Base-by-base conservation (phyloP, 2,329 filamentous ascomycete genomes). In the Lasiodiplodia hormozganensis region DNA sequence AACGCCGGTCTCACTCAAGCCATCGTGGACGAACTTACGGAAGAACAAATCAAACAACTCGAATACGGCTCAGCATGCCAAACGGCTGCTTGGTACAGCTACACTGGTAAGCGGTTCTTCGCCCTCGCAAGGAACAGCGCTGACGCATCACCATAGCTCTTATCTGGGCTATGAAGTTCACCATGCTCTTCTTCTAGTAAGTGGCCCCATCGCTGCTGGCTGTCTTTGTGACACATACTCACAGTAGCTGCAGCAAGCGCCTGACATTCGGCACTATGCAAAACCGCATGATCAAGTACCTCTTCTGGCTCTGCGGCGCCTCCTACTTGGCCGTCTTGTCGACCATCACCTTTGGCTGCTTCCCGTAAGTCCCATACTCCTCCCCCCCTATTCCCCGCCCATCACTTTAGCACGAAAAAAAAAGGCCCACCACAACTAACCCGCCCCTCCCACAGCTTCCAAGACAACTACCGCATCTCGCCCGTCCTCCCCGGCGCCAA, bases 61-160 rank as follows among this genome's bases (percentile, higher is more conserved):
- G 69, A 67, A 0, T 67, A 72, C n/a, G 81, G 81, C 1, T 81
- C 78, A 0, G 80, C 80, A 23, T 71, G 80, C 6, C 72, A 83
- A 58, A 71, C 82, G 12, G 68, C 76, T 0, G 81, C 80, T 0
- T 82, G 81, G 81, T 83, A 81, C 8, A 56, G 43, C 47, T 53
- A 62, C 23, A 51, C 58, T 7, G 54, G 54, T 51, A 10, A 36
- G 49, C 8, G 2, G 5, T 28, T 2, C 18, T 2, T 14, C 34
- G 74, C 74, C 14, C 11, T 14, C 8, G 34, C 28, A 23, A 34
- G 3, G 31, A 57, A 52, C 65, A 68, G 28, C 3, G 71, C 60
- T 82, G 54, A 58, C n/a, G 7, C 12, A 82, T 53, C 18, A 11
- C 18, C 43, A 77, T 78, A 0, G 74, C 76, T 0, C 74, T 81